A percentile compares a stretch with the other conserved stretches of the same genome.
Conservation (phyloP, 179 eudicot species). For the Gypsophila paniculata region DNA sequence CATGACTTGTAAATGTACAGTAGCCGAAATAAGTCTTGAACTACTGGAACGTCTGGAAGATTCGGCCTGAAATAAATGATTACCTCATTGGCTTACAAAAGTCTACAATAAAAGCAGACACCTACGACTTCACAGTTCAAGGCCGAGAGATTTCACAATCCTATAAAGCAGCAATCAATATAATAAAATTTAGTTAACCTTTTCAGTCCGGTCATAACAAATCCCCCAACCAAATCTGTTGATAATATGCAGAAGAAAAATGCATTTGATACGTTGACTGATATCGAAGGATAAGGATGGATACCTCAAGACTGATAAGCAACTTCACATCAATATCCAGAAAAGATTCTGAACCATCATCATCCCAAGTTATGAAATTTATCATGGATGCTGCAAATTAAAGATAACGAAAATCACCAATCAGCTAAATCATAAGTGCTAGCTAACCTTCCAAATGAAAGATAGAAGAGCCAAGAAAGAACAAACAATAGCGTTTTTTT, state of each 20-base stretch:
- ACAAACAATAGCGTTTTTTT: neutral
- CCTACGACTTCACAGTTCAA: slow-evolving; percentile 6
- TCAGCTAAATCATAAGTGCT: neutral
- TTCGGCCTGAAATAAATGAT: neutral
- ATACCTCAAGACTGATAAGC: slow-evolving; percentile 68
- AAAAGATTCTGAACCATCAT: slow-evolving; percentile 44
- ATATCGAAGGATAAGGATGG: slow-evolving; percentile 22
- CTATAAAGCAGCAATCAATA: neutral
- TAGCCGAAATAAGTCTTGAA: no score
- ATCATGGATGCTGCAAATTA: slow-evolving; percentile 69
- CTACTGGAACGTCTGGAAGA: no score
- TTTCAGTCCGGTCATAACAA: neutral
- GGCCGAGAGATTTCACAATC: neutral
- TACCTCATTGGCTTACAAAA: neutral
- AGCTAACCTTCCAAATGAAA: slow-evolving; percentile 2
- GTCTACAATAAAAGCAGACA: neutral
- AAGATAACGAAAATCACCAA: slow-evolving; percentile 18
- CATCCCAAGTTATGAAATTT: slow-evolving; percentile 65
- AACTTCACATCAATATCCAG: slow-evolving; percentile 70
- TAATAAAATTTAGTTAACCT: neutral
- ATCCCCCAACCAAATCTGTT: neutral
- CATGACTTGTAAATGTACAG: no score
- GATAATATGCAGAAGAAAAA: slow-evolving; percentile 1
- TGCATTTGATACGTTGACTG: neutral
- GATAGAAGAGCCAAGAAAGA: neutral